phyloP scores from a whole-genome alignment of 441 rosid genomes.

The Dalechampia spathulata region DNA sequence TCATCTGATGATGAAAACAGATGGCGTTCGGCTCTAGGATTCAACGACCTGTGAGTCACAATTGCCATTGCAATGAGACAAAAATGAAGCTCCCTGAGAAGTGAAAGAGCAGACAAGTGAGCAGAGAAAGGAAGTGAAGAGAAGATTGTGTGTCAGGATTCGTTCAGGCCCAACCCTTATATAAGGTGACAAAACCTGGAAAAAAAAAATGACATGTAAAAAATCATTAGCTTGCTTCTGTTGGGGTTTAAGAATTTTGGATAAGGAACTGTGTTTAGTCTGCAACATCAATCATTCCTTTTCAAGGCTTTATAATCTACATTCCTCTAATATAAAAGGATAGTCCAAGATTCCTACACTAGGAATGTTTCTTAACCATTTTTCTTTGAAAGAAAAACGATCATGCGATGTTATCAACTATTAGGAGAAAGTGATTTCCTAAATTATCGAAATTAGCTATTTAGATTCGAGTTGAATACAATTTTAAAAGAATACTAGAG shows the following conservation, averaged over 20 bases:
- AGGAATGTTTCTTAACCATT: slow-evolving; percentile 4
- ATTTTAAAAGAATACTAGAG: too few relatives aligned
- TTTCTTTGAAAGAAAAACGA: too few relatives aligned
- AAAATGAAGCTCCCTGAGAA: not conserved
- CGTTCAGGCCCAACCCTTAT: slow-evolving; percentile 13
- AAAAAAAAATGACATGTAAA: slow-evolving; percentile 5
- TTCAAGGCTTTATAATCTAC: slow-evolving; percentile 7
- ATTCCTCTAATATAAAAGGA: not conserved
- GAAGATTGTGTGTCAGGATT: slow-evolving; percentile 11
- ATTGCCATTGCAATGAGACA: slow-evolving; percentile 13
- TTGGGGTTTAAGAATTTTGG: slow-evolving; percentile 25
- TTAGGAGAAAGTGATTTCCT: too few relatives aligned
- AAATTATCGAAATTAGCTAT: too few relatives aligned
- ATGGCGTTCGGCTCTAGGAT: slow-evolving; percentile 21
- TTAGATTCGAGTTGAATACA: too few relatives aligned
- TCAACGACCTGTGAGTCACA: slow-evolving; percentile 11
- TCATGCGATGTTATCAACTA: too few relatives aligned
- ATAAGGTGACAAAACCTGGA: slow-evolving; percentile 23
- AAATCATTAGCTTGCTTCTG: slow-evolving; percentile 40
- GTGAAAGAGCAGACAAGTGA: not conserved
- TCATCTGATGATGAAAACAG: slow-evolving; percentile 49
- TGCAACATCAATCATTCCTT: not conserved
- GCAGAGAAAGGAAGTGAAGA: not conserved
- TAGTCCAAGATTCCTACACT: slow-evolving; percentile 11
- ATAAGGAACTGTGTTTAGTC: not conserved